These are phyloP conservation scores for Parasitella parasitica DNA, from an alignment of 371 early-diverging fungal genomes.

Conservation along the genomic window DNA sequence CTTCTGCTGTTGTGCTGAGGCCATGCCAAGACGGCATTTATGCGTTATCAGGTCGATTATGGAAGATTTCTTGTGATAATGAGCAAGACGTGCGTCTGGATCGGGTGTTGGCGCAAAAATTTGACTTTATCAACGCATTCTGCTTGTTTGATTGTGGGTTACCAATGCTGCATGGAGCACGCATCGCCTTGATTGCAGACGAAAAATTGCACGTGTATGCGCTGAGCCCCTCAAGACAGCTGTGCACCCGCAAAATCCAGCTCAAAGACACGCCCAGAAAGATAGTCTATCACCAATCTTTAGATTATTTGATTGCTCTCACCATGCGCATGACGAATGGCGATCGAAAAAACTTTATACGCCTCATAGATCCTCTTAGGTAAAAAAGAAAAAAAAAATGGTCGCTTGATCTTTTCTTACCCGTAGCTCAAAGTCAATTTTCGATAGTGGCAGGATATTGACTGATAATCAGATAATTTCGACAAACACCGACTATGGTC, in stretches of 20 bases:
- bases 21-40: constrained; percentile 6
- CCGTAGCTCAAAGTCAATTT: not conserved
- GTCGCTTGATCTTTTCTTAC: not conserved
- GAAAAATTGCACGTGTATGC: constrained; percentile 19
- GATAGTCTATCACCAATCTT: constrained; percentile 14
- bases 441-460: constrained; percentile 17
- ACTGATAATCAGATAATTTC: constrained; percentile 10
- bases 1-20: not conserved
- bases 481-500: constrained; percentile 8
- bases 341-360: constrained; percentile 15
- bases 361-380: constrained; percentile 17
- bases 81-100: constrained; percentile 17
- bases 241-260: constrained; percentile 14
- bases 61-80: constrained; percentile 19
- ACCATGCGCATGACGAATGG: constrained; percentile 6
- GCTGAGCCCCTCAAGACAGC: not conserved
- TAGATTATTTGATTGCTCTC: constrained; percentile 12
- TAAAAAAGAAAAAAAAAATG: not conserved
- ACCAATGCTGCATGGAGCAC: constrained; percentile 3
- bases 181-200: constrained; percentile 24
- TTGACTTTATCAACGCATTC: constrained; percentile 12
- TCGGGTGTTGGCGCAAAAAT: constrained; percentile 12
- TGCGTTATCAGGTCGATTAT: constrained; percentile 27
- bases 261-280: constrained; percentile 30
- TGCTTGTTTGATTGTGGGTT: constrained; percentile 13